Percentiles rank a stretch among this genome's conserved stretches.
Conservation (phyloP, 495 filamentous ascomycete genomes). For the Penicillium taxi region DNA sequence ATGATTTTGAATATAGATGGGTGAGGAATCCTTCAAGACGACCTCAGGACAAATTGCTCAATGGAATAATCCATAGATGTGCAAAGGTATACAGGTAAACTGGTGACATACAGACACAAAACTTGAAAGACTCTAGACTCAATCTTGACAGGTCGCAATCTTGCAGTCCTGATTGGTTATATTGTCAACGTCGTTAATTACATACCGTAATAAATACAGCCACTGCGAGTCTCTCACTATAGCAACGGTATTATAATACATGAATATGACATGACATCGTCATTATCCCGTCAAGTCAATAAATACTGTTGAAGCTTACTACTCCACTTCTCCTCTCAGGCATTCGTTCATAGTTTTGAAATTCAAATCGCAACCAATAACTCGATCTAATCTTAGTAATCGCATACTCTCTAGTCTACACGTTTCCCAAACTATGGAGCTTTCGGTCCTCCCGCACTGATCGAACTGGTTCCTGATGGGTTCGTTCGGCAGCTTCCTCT, state of each 20-base stretch:
- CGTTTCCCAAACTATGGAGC: slow-evolving; percentile 28
- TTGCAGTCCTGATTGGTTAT: too few species aligned
- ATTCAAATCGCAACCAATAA: slow-evolving; percentile 13
- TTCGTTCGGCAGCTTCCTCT: slow-evolving; percentile 58
- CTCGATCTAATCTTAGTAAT: slow-evolving; percentile 9
- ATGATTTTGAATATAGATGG: neutral
- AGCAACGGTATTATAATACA: too few species aligned
- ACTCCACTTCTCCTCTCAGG: slow-evolving; percentile 17
- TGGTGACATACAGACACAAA: too few species aligned
- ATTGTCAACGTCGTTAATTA: too few species aligned
- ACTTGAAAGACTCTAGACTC: too few species aligned
- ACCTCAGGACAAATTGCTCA: too few species aligned
- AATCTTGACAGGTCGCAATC: too few species aligned
- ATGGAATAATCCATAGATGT: too few species aligned
- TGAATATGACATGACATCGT: too few species aligned
- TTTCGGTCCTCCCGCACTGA: slow-evolving; percentile 27
- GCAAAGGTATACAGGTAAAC: too few species aligned
- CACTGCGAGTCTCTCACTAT: too few species aligned
- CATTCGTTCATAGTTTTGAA: slow-evolving; percentile 5
- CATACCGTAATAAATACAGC: too few species aligned
- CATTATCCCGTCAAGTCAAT: slow-evolving; percentile 14
- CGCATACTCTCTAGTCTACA: slow-evolving; percentile 5
- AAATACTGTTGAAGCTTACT: slow-evolving; percentile 20
- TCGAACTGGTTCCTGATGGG: slow-evolving; percentile 49
- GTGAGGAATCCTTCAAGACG: neutral